Base-by-base conservation (phyloP, 768 basidiomycete genomes). In the Collybia nuda region DNA sequence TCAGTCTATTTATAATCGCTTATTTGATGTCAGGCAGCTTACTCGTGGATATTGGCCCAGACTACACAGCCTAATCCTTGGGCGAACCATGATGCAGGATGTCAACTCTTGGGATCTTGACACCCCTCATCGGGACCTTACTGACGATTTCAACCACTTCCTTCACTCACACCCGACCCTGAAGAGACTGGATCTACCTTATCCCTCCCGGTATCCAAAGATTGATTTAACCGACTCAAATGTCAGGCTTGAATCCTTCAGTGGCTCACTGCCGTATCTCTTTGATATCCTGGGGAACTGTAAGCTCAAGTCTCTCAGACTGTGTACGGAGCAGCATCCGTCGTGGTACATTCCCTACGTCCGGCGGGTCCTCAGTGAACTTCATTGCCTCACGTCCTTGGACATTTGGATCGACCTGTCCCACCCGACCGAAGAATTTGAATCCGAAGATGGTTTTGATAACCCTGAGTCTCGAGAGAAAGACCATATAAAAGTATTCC, bases 321-420 rank as follows among this genome's bases (percentile, higher is more conserved):
- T 59, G 12, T 59, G 58, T 45, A 50, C 57, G 44, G 58, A 59
- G 42, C 48, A 52, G n/a, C 58, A 59, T 28, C 48, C 54, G 5
- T 47, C 55, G 17, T 56, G 56, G 58, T 54, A 56, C 35, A 49
- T 59, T 12, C 45, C 54, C 17, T 58, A 51, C 43, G 47, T 61
- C 21, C 32, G 59, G 12, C 55, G 53, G 6, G 48, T 52, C 17
- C 55, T 61, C 22, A 43, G 40, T 8, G 24, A 29, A n/a, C 55
- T 59, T n/a, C 47, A 7, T 6, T 46, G 28, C 22, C 50, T 61
- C n/a, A 44, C 49, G 14, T 53, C 44, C 7, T 47, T 61, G 12
- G 54, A 50, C 32, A 37, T 61, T 21, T 59, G 58, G 58, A 55
- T 61, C 21, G 60, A 61, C 41, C 43, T 61, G 53, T 59, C 60